Evolutionary conservation across 257 asterid species (phyloP).

Genomic region (Forsythia suspensa): DNA sequence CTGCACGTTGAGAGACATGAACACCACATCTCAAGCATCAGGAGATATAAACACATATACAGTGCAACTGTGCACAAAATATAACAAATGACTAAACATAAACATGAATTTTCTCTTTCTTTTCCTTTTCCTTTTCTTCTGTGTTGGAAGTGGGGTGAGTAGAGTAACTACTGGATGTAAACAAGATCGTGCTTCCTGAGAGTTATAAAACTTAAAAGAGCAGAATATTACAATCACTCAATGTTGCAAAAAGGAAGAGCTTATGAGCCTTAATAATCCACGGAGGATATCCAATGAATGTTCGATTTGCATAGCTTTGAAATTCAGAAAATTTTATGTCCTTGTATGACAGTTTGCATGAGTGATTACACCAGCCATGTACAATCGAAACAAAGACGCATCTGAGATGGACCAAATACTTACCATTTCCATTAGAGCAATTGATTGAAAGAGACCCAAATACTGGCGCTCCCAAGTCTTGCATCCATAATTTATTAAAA

Average conservation of each 20-base stretch:
- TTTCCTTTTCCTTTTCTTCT: neutral
- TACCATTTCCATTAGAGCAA: slow-evolving; percentile 57
- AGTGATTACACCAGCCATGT: slow-evolving; percentile 5
- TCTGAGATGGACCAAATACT: slow-evolving; percentile 18
- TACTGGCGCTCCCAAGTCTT: slow-evolving; percentile 77
- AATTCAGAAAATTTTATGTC: neutral
- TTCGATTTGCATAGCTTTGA: neutral
- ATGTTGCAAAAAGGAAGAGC: neutral
- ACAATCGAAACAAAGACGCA: neutral
- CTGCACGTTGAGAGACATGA: slow-evolving; percentile 42
- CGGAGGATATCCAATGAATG: neutral
- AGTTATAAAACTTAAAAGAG: neutral
- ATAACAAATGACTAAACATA: neutral
- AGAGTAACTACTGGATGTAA: neutral
- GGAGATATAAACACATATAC: slow-evolving; percentile 1
- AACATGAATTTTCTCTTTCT: slow-evolving; percentile 10
- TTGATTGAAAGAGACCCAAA: slow-evolving; percentile 75
- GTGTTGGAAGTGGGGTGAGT: neutral
- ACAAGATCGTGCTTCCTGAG: slow-evolving; percentile 16
- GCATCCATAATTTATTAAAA: slow-evolving; percentile 62
- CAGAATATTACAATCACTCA: neutral
- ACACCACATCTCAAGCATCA: slow-evolving; percentile 17
- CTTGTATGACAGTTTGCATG: neutral
- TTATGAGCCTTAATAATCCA: neutral
- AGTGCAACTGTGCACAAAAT: neutral